These are phyloP conservation scores for Gliomastix tumulicola DNA, from an alignment of 2,329 filamentous ascomycete genomes.

Conservation along the genomic window DNA sequence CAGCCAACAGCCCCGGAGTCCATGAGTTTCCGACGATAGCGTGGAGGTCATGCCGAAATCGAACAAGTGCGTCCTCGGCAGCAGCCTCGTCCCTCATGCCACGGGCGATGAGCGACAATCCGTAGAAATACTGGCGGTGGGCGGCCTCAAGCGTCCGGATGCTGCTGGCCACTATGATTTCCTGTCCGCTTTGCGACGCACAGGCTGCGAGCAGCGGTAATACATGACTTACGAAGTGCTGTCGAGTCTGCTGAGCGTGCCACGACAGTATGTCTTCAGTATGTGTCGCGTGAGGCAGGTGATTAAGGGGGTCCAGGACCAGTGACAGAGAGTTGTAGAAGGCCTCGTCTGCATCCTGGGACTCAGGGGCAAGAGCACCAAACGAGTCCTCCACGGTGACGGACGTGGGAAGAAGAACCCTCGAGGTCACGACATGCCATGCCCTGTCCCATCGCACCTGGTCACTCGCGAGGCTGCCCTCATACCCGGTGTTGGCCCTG, in stretches of 20 bases:
- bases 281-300: slow-evolving; percentile 40
- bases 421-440: slow-evolving; percentile 55
- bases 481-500: slow-evolving; percentile 5
- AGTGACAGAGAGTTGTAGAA: slow-evolving; percentile 48
- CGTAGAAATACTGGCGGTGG: slow-evolving; percentile 49
- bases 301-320: slow-evolving; percentile 38
- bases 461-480: slow-evolving; percentile 23
- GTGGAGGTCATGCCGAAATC: slow-evolving; percentile 56
- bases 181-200: slow-evolving; percentile 29
- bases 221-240: slow-evolving; percentile 54
- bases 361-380: slow-evolving; percentile 34
- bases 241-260: slow-evolving; percentile 54
- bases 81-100: slow-evolving; percentile 31
- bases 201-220: slow-evolving; percentile 47
- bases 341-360: slow-evolving; percentile 31
- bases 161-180: slow-evolving; percentile 41
- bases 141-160: slow-evolving; percentile 54
- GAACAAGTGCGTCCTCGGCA: slow-evolving; percentile 30
- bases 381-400: slow-evolving; percentile 48
- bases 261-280: slow-evolving; percentile 52
- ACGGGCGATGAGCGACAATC: slow-evolving; percentile 42
- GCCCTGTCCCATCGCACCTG: slow-evolving; percentile 54
- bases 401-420: slow-evolving; percentile 48
- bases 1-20: slow-evolving; percentile 41
- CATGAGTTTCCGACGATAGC: slow-evolving; percentile 60